phyloP scores from a whole-genome alignment of 106 monocot genomes.

The Iris macrosiphon region DNA sequence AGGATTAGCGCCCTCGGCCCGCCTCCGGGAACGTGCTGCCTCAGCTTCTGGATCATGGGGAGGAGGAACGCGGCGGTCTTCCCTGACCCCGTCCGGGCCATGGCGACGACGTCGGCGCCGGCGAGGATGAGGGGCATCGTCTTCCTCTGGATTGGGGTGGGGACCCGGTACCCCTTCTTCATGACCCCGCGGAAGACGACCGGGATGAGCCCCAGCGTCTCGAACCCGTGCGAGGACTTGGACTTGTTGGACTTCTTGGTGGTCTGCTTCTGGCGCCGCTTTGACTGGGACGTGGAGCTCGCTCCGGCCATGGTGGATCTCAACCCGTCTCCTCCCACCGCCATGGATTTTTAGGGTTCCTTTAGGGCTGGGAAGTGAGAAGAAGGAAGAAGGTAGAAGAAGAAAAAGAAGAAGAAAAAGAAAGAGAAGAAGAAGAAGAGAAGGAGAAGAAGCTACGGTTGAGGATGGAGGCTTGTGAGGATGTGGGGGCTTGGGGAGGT shows the following conservation, averaged over 20 bases:
- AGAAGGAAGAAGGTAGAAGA: not conserved
- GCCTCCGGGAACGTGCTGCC: slow-evolving; percentile 52
- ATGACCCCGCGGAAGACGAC: slow-evolving; percentile 63
- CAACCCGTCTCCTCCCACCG: no score
- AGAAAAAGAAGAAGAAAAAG: no score
- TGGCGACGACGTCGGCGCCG: slow-evolving; percentile 84
- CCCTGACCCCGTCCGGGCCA: slow-evolving; percentile 94
- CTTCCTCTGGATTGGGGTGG: slow-evolving; percentile 92
- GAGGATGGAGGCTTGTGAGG: no score
- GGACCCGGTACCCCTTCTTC: slow-evolving; percentile 84
- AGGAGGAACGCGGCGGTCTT: slow-evolving; percentile 94
- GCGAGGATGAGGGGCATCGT: slow-evolving; percentile 84
- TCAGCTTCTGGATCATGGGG: slow-evolving; percentile 80
- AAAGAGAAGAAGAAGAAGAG: no score
- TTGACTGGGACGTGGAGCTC: slow-evolving; percentile 7
- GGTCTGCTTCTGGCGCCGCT: slow-evolving; percentile 25
- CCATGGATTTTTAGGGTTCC: no score
- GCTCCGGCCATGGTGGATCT: no score
- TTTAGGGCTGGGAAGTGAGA: no score
- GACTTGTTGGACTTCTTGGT: slow-evolving; percentile 49
- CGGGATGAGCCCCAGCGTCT: slow-evolving; percentile 64
- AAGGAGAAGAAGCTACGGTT: no score
- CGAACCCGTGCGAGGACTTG: slow-evolving; percentile 86
- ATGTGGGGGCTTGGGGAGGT: no score
- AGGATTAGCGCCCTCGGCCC: slow-evolving; percentile 82